Evolutionary conservation across 2,329 filamentous ascomycete genomes (phyloP), one percentile per base, ranked within the genome.

Genomic region (Colletotrichum viniferum): DNA sequence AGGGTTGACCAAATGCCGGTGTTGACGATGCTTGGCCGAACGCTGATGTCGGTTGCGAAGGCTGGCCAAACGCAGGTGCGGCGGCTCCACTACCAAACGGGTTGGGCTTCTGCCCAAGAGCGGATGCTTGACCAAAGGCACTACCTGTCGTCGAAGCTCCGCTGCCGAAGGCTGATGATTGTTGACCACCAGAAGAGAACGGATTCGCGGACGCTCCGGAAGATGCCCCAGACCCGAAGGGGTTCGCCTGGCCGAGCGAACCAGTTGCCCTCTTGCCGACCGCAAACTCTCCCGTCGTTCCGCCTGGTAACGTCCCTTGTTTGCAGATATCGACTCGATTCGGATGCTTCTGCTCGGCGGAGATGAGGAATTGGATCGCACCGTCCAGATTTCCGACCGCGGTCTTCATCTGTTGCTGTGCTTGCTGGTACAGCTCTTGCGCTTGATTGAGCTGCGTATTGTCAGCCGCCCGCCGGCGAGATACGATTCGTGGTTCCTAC

Each of bases 331-430:
- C 94, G 68, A 90, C 86, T 55, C 95, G 90, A 81, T 97, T 97
- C 2, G 95, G 95, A 79, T 95, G 94, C 55, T 92, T 90, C 69
- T 94, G 92, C 69, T 90, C 91, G 26, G 90, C 91, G 7, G 91
- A 89, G 12, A 93, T 80, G 16, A 97, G 86, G 81, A 93, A 97
- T 70, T 92, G 89, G 60, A 94, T 88, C 2, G 96, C 96, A 4
- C 92, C 94, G 75, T 93, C 89, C 12, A 94, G 83, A 79, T 97
- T 93, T 75, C 87, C 90, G 1, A 95, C 81, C 1, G 93, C 92
- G n/a, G 87, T 90, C 75, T 94, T 90, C 67, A 96, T 95, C 82
- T 97, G 95, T 73, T 92, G 88, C 77, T 92, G 87, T 5, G 94
- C 91, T 77, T 92, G 91, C 34, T 89, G 86, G 79, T 92, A 92